phyloP scores from a whole-genome alignment of 352 stramenopile species.

The Aphanomyces cochlioides region DNA sequence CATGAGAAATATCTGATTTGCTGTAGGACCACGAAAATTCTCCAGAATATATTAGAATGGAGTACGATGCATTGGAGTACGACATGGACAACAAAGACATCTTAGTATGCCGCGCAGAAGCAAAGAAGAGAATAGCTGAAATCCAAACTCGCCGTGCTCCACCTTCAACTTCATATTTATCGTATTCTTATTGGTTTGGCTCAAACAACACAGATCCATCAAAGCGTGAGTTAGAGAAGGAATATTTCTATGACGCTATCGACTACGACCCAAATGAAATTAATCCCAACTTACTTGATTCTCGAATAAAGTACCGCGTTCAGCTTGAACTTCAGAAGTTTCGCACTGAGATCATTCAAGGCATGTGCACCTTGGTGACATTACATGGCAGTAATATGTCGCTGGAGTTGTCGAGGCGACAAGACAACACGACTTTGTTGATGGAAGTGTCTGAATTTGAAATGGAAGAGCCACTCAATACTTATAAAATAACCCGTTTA shows the following conservation, averaged over 20 bases:
- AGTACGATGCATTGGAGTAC: constrained; percentile 68
- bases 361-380: constrained; percentile 19
- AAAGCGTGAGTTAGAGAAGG: constrained; percentile 68
- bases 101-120: constrained; percentile 49
- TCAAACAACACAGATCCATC: neutral
- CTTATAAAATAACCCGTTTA: neutral
- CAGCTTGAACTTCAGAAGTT: constrained; percentile 54
- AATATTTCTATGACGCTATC: constrained; percentile 74
- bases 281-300: constrained; percentile 32
- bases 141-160: constrained; percentile 32
- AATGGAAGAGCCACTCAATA: neutral
- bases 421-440: neutral
- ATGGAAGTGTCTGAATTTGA: constrained; percentile 12
- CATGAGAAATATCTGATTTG: neutral
- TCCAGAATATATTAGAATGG: constrained; percentile 28
- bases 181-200: constrained; percentile 67
- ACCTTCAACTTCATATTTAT: constrained; percentile 44
- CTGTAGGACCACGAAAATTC: neutral
- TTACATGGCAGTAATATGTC: constrained; percentile 3
- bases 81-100: constrained; percentile 67
- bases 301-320: constrained; percentile 80
- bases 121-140: constrained; percentile 44
- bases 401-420: neutral
- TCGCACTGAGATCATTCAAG: constrained; percentile 51
- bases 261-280: constrained; percentile 58